Conservation (phyloP, 352 stramenopile species). For the Globisporangium canariense region DNA sequence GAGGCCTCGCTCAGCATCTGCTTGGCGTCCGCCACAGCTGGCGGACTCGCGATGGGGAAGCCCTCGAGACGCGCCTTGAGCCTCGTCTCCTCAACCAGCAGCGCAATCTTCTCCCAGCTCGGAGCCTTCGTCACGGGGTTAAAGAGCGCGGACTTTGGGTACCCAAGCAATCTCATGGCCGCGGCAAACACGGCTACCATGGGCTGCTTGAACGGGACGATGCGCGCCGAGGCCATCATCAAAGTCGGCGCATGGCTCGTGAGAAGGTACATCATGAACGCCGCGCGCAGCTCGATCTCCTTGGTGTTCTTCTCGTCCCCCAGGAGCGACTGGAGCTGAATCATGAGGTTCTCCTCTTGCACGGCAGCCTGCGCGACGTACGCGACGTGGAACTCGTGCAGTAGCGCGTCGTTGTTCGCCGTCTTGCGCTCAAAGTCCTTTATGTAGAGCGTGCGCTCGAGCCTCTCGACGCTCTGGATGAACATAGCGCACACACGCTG, state of each 20-base stretch:
- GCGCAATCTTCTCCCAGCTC: constrained; percentile 60
- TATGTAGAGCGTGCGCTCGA: constrained; percentile 64
- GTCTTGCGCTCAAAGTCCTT: constrained; percentile 54
- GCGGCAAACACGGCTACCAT: constrained; percentile 49
- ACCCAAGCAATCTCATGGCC: constrained; percentile 45
- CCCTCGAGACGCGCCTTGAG: constrained; percentile 27
- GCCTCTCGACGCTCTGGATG: constrained; percentile 52
- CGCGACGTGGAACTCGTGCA: constrained; percentile 66
- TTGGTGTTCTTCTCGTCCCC: constrained; percentile 49
- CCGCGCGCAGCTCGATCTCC: constrained; percentile 51
- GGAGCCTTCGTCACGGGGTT: constrained; percentile 59
- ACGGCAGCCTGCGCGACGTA: constrained; percentile 50
- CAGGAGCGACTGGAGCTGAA: constrained; percentile 37
- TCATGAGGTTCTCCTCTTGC: constrained; percentile 60
- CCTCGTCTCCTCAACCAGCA: constrained; percentile 33
- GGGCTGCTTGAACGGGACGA: constrained; percentile 58
- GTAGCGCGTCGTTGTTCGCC: constrained; percentile 39
- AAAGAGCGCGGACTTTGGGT: constrained; percentile 29
- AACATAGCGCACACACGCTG: constrained; percentile 50
- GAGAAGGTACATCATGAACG: constrained; percentile 51
- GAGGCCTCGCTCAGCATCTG: constrained; percentile 37
- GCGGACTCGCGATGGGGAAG: constrained; percentile 18
- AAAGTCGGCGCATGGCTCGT: constrained; percentile 49
- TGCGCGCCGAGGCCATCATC: constrained; percentile 31
- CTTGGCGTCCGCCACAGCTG: constrained; percentile 31